Percentiles rank a stretch among this genome's conserved stretches.
These are phyloP conservation scores for Tagetes patula DNA, from an alignment of 129 eudicot species.

Conservation along the genomic window DNA sequence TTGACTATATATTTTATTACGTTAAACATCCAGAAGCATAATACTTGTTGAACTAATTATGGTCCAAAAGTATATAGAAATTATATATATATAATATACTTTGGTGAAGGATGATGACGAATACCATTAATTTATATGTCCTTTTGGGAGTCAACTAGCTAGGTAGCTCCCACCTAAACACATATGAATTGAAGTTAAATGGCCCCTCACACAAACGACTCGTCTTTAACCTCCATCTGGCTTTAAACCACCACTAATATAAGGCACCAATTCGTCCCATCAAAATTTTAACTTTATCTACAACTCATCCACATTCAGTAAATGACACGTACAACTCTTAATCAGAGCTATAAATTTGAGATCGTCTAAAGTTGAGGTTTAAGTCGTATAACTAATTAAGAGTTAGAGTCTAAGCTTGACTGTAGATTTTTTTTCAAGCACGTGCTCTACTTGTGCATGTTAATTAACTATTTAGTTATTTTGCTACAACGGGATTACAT, in stretches of 20 bases:
- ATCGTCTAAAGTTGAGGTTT: no score
- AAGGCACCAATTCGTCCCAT: background rate
- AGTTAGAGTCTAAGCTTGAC: no score
- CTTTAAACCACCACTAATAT: slow-evolving; percentile 10
- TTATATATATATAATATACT: background rate
- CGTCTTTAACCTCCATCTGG: slow-evolving; percentile 20
- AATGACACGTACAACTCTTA: no score
- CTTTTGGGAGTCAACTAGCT: slow-evolving; percentile 25
- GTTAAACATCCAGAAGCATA: background rate
- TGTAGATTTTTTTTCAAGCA: no score
- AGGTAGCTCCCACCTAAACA: slow-evolving; percentile 3
- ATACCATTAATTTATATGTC: slow-evolving; percentile 10
- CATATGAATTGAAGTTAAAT: slow-evolving; percentile 3
- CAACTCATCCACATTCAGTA: background rate
- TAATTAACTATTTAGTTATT: no score
- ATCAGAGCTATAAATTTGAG: no score
- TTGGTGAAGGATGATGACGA: background rate
- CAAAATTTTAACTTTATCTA: background rate
- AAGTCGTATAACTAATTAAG: no score
- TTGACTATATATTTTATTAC: background rate
- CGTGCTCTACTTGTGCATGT: no score
- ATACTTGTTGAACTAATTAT: background rate
- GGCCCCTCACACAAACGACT: slow-evolving; percentile 8
- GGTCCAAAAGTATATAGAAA: background rate
- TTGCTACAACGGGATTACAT: no score